Base-by-base conservation (phyloP, 2,329 filamentous ascomycete species). In the Myriosclerotinia duriaeana region DNA sequence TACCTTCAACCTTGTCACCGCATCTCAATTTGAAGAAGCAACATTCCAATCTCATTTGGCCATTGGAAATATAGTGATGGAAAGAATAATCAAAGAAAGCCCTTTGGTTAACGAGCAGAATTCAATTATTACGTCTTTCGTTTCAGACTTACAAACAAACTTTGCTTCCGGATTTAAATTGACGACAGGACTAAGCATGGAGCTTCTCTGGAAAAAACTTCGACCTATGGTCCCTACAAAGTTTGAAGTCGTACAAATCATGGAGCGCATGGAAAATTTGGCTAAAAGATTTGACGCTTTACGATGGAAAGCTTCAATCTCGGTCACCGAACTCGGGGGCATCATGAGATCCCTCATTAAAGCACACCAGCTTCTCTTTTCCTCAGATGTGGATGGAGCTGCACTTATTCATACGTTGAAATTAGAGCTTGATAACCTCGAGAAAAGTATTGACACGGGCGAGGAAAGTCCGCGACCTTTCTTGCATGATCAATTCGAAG, bases 161-260 rank as follows among this genome's bases (percentile, higher is more conserved):
- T 94, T 96, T 74, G 83, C 85, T 34, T 83, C 86, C 20, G 87
- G 86, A 2, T 93, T 93, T 79, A 87, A 87, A 65, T 79, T 96
- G 17, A 87, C 82, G 0, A 93, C 89, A 2, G 93, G 92, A 0
- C 80, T 93, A 15, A 89, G 87, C 71, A 95, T 96, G 90, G 90
- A 95, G 74, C 77, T 80, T 11, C 82, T 96, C 6, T 96, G 93
- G 94, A 84, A 85, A 53, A 74, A 81, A 1, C 85, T 96, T 73
- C 85, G 90, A 64, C 91, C 93, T 0, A 76, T 80, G 14, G 82
- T 86, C 5, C 80, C 88, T 30, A 77, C 81, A 1, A 80, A 81
- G 22, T 76, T 78, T 34, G 72, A 74, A 5, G 78, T 80, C 0
- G 77, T 87, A 53, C 76, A 80, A 38, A 81, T 80, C 46, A 78